Evolutionary conservation across 805 yeast genomes (phyloP).

Genomic region (Spathaspora girioi): DNA sequence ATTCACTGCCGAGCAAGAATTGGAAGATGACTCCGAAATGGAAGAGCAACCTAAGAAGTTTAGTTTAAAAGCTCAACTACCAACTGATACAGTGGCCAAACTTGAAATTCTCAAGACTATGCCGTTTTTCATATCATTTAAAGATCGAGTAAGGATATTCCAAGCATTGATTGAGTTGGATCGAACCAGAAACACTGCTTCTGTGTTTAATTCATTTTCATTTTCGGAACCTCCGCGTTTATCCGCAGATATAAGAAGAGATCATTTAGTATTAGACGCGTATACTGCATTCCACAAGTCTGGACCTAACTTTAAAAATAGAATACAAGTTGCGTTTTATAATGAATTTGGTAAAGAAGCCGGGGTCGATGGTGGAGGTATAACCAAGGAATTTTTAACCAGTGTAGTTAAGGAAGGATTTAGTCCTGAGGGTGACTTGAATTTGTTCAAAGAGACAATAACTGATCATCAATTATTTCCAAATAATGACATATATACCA

Average conservation of each 20-base stretch:
- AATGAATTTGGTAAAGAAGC: slow-evolving; percentile 71
- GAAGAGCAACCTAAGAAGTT: slow-evolving; percentile 8
- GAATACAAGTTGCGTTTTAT: slow-evolving; percentile 60
- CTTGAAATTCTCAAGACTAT: slow-evolving; percentile 54
- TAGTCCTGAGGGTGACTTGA: slow-evolving; percentile 22
- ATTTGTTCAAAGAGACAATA: slow-evolving; percentile 41
- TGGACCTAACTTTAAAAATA: slow-evolving; percentile 56
- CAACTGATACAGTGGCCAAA: slow-evolving; percentile 19
- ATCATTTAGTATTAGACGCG: slow-evolving; percentile 71
- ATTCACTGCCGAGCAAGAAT: slow-evolving; percentile 43
- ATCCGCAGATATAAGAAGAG: slow-evolving; percentile 63
- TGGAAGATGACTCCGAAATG: slow-evolving; percentile 14
- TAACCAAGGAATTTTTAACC: slow-evolving; percentile 86
- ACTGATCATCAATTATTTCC: slow-evolving; percentile 68
- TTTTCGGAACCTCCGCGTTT: slow-evolving; percentile 20
- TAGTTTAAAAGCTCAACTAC: background rate
- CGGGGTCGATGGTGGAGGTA: slow-evolving; percentile 97
- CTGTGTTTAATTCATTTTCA: slow-evolving; percentile 8
- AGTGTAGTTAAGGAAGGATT: slow-evolving; percentile 70
- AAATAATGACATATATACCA: slow-evolving; percentile 49
- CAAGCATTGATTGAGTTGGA: slow-evolving; percentile 60
- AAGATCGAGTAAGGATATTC: slow-evolving; percentile 68
- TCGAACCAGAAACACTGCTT: slow-evolving; percentile 19
- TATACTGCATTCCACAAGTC: slow-evolving; percentile 49
- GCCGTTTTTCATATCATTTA: slow-evolving; percentile 81